A percentile compares a stretch with the other conserved stretches of the same genome.
These are phyloP conservation scores for Coccinonectria pachysandricola DNA, from an alignment of 2,329 filamentous ascomycete genomes.

Conservation along the genomic window DNA sequence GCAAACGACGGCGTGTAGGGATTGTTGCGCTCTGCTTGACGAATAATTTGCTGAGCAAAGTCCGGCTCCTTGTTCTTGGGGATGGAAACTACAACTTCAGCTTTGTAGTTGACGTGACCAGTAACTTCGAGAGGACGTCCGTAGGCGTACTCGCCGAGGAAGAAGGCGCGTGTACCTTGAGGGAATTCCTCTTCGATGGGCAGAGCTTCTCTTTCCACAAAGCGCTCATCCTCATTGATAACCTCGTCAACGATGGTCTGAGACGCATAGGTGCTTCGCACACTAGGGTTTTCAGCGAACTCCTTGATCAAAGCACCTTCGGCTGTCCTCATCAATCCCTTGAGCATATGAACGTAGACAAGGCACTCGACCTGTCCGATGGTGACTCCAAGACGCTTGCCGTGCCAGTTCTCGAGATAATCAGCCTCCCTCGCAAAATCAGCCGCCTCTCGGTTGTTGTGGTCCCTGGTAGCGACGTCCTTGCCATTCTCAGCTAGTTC, in stretches of 20 bases:
- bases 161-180: slow-evolving; percentile 72
- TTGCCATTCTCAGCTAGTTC: slow-evolving; percentile 54
- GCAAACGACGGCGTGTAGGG: slow-evolving; percentile 79
- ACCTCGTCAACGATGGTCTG: slow-evolving; percentile 88
- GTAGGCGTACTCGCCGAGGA: slow-evolving; percentile 87
- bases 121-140: slow-evolving; percentile 80
- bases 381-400: slow-evolving; percentile 79
- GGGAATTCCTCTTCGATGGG: slow-evolving; percentile 91
- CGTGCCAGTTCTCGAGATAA: slow-evolving; percentile 77
- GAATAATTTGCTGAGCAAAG: slow-evolving; percentile 67
- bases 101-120: slow-evolving; percentile 62
- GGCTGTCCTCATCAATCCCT: slow-evolving; percentile 81
- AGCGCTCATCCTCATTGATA: slow-evolving; percentile 81
- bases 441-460: slow-evolving; percentile 65
- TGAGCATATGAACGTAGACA: slow-evolving; percentile 87
- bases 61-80: slow-evolving; percentile 66
- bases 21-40: slow-evolving; percentile 55
- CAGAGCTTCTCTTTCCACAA: slow-evolving; percentile 79
- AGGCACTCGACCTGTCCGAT: slow-evolving; percentile 82
- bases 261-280: slow-evolving; percentile 83
- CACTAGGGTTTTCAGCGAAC: slow-evolving; percentile 73
- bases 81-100: slow-evolving; percentile 67
- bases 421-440: slow-evolving; percentile 78
- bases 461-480: slow-evolving; percentile 57
- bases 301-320: slow-evolving; percentile 88